Base-by-base conservation (phyloP, 106 monocot species). In the Platanthera guangdongensis region DNA sequence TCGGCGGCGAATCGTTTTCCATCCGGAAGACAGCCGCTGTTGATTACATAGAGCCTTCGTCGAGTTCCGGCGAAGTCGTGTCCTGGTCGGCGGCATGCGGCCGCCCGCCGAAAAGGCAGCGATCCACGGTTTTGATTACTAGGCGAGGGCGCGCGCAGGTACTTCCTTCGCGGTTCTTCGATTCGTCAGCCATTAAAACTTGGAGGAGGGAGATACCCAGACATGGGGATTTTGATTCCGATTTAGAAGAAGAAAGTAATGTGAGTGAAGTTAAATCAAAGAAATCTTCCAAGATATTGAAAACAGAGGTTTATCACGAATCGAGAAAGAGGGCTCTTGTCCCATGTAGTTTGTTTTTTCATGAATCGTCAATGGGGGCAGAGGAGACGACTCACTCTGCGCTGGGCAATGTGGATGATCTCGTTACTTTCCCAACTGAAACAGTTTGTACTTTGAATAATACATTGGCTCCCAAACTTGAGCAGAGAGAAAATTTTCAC, bases 111-210 rank as follows among this genome's bases (percentile, higher is more conserved):
- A 82, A 80, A 51, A 50, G 90, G 52, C 85, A 88, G 5, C 76
- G 88, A 15, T 79, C 81, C 0, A 81, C 52, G 79, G 83, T 78
- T 59, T 55, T 86, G 22, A 85, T 85, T 16, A 82, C 82, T 10
- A 50, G 82, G 69, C 91, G 89, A 67, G 82, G 78, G 9, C 59
- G 59, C 5, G 59, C 59, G 59, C 21, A 60, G 18, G 59, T 18
- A 21, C 59, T 60, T 22, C 59, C 19, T 60, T 19, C 59, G 59
- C 59, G 18, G 21, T 60, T 60, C 59, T n/a, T n/a, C 48, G 93
- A 93, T 51, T 96, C 90, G 25, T 87, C 90, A 14, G 82, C 88
- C 47, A 80, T 87, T 6, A 85, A 95, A 59, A 90, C 87, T 0
- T 84, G 82, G 85, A 87, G 92, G 85, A 88, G 85, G 81, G 88